Evolutionary conservation across 2,329 filamentous ascomycete genomes (phyloP).

Genomic region (Aspergillus fructus): DNA sequence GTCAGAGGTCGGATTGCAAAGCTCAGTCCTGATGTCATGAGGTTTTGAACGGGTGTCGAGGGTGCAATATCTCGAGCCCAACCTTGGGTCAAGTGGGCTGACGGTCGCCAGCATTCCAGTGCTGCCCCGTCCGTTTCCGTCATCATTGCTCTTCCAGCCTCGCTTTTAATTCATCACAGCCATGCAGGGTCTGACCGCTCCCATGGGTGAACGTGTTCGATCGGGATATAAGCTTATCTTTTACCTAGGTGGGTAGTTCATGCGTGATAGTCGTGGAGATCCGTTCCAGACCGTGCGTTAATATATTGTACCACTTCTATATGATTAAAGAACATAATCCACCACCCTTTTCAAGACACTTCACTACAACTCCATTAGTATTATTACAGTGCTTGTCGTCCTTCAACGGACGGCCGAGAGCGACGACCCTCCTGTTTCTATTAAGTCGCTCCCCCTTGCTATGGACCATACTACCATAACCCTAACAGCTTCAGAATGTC

Average conservation of each 20-base stretch:
- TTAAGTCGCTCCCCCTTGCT: neutral
- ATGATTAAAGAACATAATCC: neutral
- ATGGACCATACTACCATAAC: constrained; percentile 23
- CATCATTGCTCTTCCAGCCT: neutral
- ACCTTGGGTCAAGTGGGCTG: constrained; percentile 4
- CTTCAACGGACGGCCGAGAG: neutral
- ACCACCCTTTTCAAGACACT: neutral
- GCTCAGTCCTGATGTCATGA: constrained; percentile 20
- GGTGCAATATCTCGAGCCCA: constrained; percentile 5
- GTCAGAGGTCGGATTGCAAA: constrained; percentile 3
- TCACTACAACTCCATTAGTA: neutral
- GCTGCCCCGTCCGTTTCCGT: neutral
- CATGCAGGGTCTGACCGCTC: neutral
- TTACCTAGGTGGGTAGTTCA: constrained; percentile 4
- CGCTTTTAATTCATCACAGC: neutral
- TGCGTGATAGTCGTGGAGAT: neutral
- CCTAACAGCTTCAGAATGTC: constrained; percentile 60
- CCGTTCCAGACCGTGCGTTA: neutral
- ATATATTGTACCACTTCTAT: neutral
- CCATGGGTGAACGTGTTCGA: neutral
- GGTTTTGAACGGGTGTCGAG: neutral
- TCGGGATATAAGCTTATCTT: constrained; percentile 6
- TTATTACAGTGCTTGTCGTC: neutral
- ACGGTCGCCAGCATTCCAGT: constrained; percentile 1
- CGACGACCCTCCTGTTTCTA: neutral